phyloP scores from a whole-genome alignment of 2,329 filamentous ascomycete species.

The Epichloe sylvatica region DNA sequence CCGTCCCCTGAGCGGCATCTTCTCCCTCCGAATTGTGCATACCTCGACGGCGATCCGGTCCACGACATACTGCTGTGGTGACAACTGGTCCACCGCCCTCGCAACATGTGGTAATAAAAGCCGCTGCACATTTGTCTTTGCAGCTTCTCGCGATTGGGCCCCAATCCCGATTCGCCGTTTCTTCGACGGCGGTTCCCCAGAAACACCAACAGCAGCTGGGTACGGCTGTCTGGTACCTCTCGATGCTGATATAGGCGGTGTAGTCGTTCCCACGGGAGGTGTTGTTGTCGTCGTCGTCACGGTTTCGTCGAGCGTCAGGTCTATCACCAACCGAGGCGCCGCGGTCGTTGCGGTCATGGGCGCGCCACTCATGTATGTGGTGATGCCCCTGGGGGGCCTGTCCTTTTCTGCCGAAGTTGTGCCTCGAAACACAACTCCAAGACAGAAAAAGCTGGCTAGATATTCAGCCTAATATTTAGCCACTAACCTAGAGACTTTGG shows the following conservation, averaged over 20 bases:
- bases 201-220: background rate
- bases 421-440: background rate
- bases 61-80: constrained; percentile 10
- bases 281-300: background rate
- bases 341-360: constrained; percentile 16
- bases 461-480: background rate
- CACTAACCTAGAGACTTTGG: background rate
- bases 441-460: background rate
- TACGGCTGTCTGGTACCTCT: background rate
- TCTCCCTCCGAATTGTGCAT: background rate
- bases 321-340: constrained; percentile 15
- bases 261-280: background rate
- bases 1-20: background rate
- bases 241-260: background rate
- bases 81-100: constrained; percentile 13
- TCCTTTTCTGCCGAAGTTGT: background rate
- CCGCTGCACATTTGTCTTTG: constrained; percentile 13
- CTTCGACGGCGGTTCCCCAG: constrained; percentile 18
- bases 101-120: constrained; percentile 22
- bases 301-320: constrained; percentile 12
- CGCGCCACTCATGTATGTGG: constrained; percentile 16
- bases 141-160: constrained; percentile 7
- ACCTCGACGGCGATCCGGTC: constrained; percentile 19
- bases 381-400: background rate
- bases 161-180: constrained; percentile 15